Base-by-base conservation (phyloP, 495 filamentous ascomycete genomes). In the Parmelia sp. region DNA sequence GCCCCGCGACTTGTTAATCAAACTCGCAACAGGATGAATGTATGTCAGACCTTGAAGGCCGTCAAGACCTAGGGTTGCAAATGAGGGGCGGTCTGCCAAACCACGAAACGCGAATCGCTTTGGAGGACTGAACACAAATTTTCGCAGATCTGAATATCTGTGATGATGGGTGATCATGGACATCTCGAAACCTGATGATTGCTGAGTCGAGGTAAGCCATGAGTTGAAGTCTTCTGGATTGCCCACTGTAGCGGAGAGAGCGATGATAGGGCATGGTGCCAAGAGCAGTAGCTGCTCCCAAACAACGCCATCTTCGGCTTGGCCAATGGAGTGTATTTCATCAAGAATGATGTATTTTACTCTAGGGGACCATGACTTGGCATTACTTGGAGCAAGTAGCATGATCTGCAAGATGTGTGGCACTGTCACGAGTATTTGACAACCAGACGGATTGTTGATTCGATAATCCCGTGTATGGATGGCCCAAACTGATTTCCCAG, bases 271-370 rank as follows among this genome's bases (percentile, higher is more conserved):
- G 67, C 89, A 91, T 12, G 89, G 87, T 0, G 89, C 80, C 35
- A 90, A 75, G 1, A 92, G 79, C 17, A 92, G 76, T 12, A 93
- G 77, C 68, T 93, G 89, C 66, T 93, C 89, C 89, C 89, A 93
- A 1, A 93, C 78, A 15, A 91, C 74, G 59, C 89, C 89, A 69
- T 93, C 89, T 23, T 91, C 85, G 3, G 85, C 81, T 71, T 91
- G 85, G 0, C 88, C 88, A 61, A 92, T 91, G 21, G 80, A 90
- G 71, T 93, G 89, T n/a, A 92, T 83, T 74, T 92, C 89, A 66
- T 93, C 90, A 62, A 91, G 91, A 42, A 92, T 92, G 68, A 92
- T 91, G 19, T 87, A 78, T 62, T 81, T 86, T 7, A 92, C 78
- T 61, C 85, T 74, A 4, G 76, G 74, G 3, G 88, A 80, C 86